Evolutionary conservation across 495 filamentous ascomycete genomes (phyloP).

Genomic region (Astrocystis sublimbata): DNA sequence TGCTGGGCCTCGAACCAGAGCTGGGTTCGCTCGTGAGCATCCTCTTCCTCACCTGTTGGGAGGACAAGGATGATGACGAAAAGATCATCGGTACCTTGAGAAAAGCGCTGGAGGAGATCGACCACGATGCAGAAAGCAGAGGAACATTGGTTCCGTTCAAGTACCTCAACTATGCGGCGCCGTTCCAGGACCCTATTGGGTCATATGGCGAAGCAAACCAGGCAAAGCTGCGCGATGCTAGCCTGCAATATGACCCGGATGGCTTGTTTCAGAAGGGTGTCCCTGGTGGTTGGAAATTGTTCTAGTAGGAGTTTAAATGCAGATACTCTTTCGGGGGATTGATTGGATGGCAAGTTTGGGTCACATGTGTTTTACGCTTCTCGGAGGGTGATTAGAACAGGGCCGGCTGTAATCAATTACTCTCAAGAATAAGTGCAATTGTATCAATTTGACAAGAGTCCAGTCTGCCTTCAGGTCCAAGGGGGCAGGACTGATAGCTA

Average conservation of each 20-base stretch:
- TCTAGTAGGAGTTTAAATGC: not conserved
- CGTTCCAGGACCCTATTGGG: conserved; percentile 44
- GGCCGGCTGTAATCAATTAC: too few relatives aligned
- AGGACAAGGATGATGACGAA: conserved; percentile 21
- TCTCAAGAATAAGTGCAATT: too few relatives aligned
- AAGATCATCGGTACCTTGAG: conserved; percentile 13
- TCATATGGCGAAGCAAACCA: conserved; percentile 51
- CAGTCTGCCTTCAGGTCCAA: too few relatives aligned
- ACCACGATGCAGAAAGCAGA: conserved; percentile 15
- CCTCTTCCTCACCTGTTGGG: conserved; percentile 21
- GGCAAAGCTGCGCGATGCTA: conserved; percentile 37
- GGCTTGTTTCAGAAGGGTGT: conserved; percentile 50
- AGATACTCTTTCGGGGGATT: not conserved
- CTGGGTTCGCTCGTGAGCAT: conserved; percentile 22
- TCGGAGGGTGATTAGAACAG: too few relatives aligned
- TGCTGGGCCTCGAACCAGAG: conserved; percentile 24
- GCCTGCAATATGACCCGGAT: conserved; percentile 51
- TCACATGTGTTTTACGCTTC: too few relatives aligned
- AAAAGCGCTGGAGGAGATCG: conserved; percentile 16
- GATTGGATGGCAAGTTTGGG: too few relatives aligned
- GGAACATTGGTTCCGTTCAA: conserved; percentile 28
- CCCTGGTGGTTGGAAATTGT: conserved; percentile 32
- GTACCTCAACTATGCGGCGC: conserved; percentile 48
- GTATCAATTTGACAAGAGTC: too few relatives aligned
- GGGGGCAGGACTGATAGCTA: too few relatives aligned